Percentiles rank a stretch among this genome's conserved stretches.
phyloP scores from a whole-genome alignment of 306 rosid species.

The Castanopsis chinensis region DNA sequence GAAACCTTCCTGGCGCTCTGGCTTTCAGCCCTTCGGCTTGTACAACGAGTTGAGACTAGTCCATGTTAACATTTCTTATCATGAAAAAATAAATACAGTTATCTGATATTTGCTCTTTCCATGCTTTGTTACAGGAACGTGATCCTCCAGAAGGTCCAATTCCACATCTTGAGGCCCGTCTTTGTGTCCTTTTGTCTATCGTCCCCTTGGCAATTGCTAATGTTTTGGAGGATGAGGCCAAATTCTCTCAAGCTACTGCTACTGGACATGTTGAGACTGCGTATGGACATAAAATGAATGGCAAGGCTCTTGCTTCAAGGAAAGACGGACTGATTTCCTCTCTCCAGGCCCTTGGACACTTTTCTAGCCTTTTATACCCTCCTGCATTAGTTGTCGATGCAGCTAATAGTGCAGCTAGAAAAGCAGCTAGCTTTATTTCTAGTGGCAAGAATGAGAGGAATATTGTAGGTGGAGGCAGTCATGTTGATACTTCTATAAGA shows the following conservation, averaged over 20 bases:
- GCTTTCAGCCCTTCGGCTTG: conserved; percentile 91
- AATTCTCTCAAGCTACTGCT: conserved; percentile 11
- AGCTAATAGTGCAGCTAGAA: conserved; percentile 64
- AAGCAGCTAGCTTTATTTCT: conserved; percentile 48
- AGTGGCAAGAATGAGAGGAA: conserved; percentile 44
- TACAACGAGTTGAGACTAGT: conserved; percentile 75
- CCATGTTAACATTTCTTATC: conserved; percentile 29
- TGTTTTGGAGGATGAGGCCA: conserved; percentile 45
- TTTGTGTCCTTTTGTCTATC: conserved; percentile 59
- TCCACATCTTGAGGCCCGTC: conserved; percentile 77
- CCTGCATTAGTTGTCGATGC: conserved; percentile 61
- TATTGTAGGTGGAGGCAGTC: conserved; percentile 40
- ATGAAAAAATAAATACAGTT: conserved; percentile 9
- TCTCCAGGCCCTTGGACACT: conserved; percentile 68
- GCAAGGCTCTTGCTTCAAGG: conserved; percentile 36
- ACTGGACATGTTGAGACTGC: conserved; percentile 29
- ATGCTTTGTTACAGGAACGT: conserved; percentile 58
- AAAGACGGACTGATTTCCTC: conserved; percentile 60
- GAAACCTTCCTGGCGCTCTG: conserved; percentile 79
- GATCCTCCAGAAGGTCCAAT: conserved; percentile 79
- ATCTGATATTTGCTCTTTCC: conserved; percentile 9
- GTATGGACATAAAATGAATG: conserved; percentile 24
- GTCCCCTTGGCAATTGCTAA: conserved; percentile 69
- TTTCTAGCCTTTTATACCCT: conserved; percentile 68
- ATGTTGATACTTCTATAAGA: conserved; percentile 36